Base-by-base conservation (phyloP, 768 basidiomycete species). In the Paxillus ammoniavirescens region DNA sequence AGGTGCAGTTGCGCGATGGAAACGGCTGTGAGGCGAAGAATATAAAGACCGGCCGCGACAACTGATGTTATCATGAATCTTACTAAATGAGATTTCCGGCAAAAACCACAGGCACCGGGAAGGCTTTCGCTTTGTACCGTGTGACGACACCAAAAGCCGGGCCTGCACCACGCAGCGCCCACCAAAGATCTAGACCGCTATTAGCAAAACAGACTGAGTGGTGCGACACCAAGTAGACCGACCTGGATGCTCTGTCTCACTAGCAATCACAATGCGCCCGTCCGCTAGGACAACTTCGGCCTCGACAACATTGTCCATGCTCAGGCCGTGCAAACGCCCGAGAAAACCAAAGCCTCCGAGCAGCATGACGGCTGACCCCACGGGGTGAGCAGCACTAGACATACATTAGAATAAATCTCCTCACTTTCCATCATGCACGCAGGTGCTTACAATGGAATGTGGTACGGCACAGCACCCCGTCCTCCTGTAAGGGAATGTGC, bases 61-160 rank as follows among this genome's bases (percentile, higher is more conserved):
- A 18, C 31, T 35, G 26, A 26, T 33, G 38, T 17, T 49, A 49
- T 17, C 30, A 18, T 17, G 50, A 30, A 46, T 77, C 90, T 63
- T 61, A 93, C 93, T 93, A 96, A 58, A 97, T 86, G 41, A 96
- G 76, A 65, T 93, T 96, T 2, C 94, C 94, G 9, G 94, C 91
- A 62, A 92, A 95, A 3, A 94, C 92, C 7, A 91, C 84, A 8
- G 93, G 92, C 9, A 96, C 83, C 2, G 93, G 93, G 70, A 80
- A 95, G 18, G 93, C 94, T 64, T 82, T 87, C 7, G 87, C 90
- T 63, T 91, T 90, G 72, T 93, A 95, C n/a, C 93, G 82, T 13
- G 89, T 94, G 17, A 84, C 89, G 47, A 98, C 79, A 9, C 93
- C 93, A 35, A 96, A 78, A 8, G 84, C 80, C 0, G 93, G 80